Evolutionary conservation across 2,329 filamentous ascomycete species (phyloP).

Genomic region (Aspergillus bombycis): DNA sequence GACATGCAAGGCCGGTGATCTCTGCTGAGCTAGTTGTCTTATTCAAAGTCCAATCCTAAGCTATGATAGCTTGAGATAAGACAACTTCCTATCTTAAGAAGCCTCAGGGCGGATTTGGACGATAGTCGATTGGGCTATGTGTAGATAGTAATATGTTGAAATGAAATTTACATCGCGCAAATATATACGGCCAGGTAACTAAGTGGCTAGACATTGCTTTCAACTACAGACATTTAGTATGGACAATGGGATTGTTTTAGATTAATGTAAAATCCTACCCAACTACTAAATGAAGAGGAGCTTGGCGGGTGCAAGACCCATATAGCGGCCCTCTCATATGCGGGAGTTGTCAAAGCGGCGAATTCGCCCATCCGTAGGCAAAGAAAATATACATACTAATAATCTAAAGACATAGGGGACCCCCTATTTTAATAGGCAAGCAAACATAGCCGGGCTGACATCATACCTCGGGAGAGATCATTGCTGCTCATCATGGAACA

Average conservation of each 20-base stretch:
- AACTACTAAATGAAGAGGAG: neutral
- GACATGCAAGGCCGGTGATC: neutral
- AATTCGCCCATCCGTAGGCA: neutral
- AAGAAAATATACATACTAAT: neutral
- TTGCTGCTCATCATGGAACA: neutral
- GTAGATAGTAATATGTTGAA: neutral
- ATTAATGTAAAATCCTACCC: neutral
- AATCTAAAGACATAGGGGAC: neutral
- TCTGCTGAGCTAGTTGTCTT: neutral
- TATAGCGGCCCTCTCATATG: neutral
- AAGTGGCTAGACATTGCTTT: neutral
- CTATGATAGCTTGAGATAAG: neutral
- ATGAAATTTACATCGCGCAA: neutral
- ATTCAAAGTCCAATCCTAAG: neutral
- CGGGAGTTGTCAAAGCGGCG: neutral
- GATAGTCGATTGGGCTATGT: neutral
- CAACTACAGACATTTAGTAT: neutral
- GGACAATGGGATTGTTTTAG: neutral
- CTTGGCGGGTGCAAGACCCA: neutral
- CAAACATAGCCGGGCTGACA: neutral
- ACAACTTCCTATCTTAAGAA: neutral
- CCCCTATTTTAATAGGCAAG: neutral
- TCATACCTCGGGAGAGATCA: neutral
- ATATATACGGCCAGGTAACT: neutral
- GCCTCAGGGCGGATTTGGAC: too few species aligned